phyloP scores from a whole-genome alignment of 352 stramenopile species.

The Phytophthora idaei region DNA sequence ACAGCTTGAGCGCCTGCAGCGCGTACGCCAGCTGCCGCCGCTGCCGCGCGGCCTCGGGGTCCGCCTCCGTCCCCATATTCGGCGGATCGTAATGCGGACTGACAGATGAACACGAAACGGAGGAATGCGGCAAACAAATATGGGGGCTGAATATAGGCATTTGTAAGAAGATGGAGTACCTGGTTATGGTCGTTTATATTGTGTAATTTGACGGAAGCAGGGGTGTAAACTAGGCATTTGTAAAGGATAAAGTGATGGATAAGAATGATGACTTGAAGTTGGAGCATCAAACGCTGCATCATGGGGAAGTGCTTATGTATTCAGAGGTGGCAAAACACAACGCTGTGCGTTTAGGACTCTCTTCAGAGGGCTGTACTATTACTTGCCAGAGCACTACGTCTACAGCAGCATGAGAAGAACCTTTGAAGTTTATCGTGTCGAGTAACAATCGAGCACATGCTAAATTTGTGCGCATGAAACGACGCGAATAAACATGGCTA shows the following conservation, averaged over 20 bases:
- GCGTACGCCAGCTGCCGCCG: constrained; percentile 50
- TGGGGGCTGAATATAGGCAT: background rate
- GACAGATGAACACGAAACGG: background rate
- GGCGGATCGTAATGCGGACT: constrained; percentile 5
- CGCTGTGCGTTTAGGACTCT: too few relatives aligned
- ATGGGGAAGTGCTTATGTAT: too few relatives aligned
- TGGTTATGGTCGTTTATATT: too few relatives aligned
- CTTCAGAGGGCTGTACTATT: too few relatives aligned
- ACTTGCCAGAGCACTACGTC: background rate
- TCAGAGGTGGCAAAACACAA: too few relatives aligned
- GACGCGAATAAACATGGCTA: constrained; percentile 31
- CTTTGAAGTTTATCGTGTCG: too few relatives aligned
- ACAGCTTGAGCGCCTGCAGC: constrained; percentile 69
- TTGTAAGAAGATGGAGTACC: background rate
- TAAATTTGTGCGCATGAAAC: constrained; percentile 38
- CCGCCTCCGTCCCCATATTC: background rate
- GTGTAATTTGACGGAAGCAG: background rate
- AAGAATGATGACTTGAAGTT: constrained; percentile 5
- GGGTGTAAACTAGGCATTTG: background rate
- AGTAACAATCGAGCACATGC: background rate
- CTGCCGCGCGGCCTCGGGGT: constrained; percentile 17
- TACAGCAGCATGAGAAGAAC: background rate
- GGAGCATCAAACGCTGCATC: background rate
- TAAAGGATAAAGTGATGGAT: constrained; percentile 4
- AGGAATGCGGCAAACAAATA: constrained; percentile 15